Percentiles rank a stretch among this genome's conserved stretches.
Conservation (phyloP, 1,284 basidiomycete species). For the Cutaneotrichosporon dermatis region DNA sequence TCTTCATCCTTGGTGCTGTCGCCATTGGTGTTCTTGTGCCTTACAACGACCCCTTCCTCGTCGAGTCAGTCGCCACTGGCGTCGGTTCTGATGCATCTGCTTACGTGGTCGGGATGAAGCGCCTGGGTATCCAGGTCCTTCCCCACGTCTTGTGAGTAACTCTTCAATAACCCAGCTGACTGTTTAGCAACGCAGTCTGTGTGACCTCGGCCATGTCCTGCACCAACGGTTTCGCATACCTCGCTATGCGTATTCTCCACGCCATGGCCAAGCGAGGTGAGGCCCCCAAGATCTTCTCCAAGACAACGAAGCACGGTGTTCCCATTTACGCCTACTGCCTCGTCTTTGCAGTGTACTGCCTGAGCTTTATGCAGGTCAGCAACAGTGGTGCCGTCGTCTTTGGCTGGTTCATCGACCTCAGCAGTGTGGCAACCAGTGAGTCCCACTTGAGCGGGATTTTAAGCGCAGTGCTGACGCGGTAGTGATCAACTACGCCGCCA, state of each 20-base stretch:
- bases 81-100: conserved; percentile 22
- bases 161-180: conserved; percentile 54
- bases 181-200: conserved; percentile 62
- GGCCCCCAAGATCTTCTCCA: conserved; percentile 17
- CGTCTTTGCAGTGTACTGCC: conserved; percentile 59
- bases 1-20: conserved; percentile 26
- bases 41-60: conserved; percentile 7
- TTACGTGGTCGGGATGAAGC: conserved; percentile 24
- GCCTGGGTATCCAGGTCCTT: conserved; percentile 20
- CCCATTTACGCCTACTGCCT: conserved; percentile 66
- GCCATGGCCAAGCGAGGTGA: conserved; percentile 50
- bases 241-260: conserved; percentile 41
- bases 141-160: conserved; percentile 30
- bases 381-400: conserved; percentile 66
- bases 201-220: conserved; percentile 54
- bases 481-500: conserved; percentile 15
- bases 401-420: conserved; percentile 57
- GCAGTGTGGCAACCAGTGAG: conserved; percentile 16
- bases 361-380: conserved; percentile 56
- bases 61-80: conserved; percentile 3
- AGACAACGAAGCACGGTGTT: conserved; percentile 59
- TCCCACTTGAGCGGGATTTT: too few species aligned
- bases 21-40: conserved; percentile 6
- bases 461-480: too few species aligned
- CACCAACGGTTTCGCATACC: conserved; percentile 50